Evolutionary conservation across 2,329 filamentous ascomycete genomes (phyloP), one percentile per base, ranked within the genome.

Genomic region (Harringtonia aguacate): DNA sequence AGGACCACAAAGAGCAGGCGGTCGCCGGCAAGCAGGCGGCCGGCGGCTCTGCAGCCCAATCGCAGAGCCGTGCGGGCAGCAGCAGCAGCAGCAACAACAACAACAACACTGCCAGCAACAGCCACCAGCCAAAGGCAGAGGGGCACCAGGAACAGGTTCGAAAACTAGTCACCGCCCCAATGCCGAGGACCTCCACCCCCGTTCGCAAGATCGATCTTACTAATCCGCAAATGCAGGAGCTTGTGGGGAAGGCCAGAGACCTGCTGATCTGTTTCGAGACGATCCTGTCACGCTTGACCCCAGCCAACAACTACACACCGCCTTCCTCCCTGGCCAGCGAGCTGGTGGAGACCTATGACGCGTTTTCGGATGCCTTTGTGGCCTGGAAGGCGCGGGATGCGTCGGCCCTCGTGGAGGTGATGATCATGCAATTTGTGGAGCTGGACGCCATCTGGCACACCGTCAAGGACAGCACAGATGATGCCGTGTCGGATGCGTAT

Each of bases 361-460:
- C 80, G 0, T 92, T 87, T 53, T 77, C 82, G 53, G 82, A 84
- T 43, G 84, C 84, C 1, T 89, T 92, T 56, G 84, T 86, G 48
- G 79, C 84, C 4, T 92, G 86, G 86, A 87, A 89, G 61, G 81
- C 85, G 2, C 76, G 84, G 42, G 86, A 90, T 57, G 86, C 84
- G 0, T 80, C 80, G 43, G 80, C 84, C 0, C 67, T 92, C 5
- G 78, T 90, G 42, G 83, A 89, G 54, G 81, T 86, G 44, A 89
- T 92, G 85, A 72, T 90, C n/a, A 74, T 86, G 55, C 84, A 87
- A 51, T 89, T 90, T 59, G 84, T 89, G 17, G 85, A 88, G 57
- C 73, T 92, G 3, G 86, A 92, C 55, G 81, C 81, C 30, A 90
- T 90, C 39, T 84, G 84, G 70, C 83, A 88, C 57, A 85, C 82